phyloP scores from a whole-genome alignment of 2,329 filamentous ascomycete genomes.

The Tolypocladium amazonense region DNA sequence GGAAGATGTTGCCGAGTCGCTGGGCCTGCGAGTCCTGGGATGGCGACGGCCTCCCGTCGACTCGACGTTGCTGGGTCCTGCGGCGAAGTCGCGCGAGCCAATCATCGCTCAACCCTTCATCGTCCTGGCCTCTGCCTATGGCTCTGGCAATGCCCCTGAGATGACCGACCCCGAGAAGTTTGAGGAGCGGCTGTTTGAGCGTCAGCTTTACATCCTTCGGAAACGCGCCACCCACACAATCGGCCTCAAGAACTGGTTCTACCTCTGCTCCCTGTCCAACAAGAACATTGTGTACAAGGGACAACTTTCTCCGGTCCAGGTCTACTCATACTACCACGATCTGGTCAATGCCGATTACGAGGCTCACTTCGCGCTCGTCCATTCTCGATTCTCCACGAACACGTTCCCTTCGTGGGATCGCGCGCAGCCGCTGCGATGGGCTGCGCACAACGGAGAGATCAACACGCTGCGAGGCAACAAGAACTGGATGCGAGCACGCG shows the following conservation, averaged over 20 bases:
- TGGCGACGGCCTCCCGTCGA: constrained; percentile 95
- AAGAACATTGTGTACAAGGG: constrained; percentile 99
- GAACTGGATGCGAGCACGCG: constrained; percentile 98
- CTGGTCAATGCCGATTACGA: constrained; percentile 95
- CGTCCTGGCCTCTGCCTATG: constrained; percentile 77
- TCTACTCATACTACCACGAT: constrained; percentile 97
- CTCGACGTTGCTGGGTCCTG: constrained; percentile 84
- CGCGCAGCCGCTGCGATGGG: constrained; percentile 92
- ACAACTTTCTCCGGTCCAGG: constrained; percentile 85
- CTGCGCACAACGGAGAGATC: constrained; percentile 97
- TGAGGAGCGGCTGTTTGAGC: constrained; percentile 79
- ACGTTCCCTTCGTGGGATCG: constrained; percentile 98
- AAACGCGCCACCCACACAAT: constrained; percentile 94
- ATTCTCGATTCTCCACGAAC: constrained; percentile 96
- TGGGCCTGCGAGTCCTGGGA: constrained; percentile 83
- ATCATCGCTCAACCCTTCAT: constrained; percentile 94
- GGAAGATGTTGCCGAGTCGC: constrained; percentile 81
- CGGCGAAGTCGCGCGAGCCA: constrained; percentile 87
- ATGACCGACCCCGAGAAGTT: constrained; percentile 69
- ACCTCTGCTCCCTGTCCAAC: constrained; percentile 91
- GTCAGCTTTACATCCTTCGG: constrained; percentile 85
- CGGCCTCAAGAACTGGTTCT: constrained; percentile 97
- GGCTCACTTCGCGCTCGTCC: constrained; percentile 91
- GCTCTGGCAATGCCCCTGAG: constrained; percentile 67
- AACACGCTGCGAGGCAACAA: constrained; percentile 97